These are phyloP conservation scores for Zymoseptoria pseudotritici DNA, from an alignment of 2,329 filamentous ascomycete species.

Conservation along the genomic window DNA sequence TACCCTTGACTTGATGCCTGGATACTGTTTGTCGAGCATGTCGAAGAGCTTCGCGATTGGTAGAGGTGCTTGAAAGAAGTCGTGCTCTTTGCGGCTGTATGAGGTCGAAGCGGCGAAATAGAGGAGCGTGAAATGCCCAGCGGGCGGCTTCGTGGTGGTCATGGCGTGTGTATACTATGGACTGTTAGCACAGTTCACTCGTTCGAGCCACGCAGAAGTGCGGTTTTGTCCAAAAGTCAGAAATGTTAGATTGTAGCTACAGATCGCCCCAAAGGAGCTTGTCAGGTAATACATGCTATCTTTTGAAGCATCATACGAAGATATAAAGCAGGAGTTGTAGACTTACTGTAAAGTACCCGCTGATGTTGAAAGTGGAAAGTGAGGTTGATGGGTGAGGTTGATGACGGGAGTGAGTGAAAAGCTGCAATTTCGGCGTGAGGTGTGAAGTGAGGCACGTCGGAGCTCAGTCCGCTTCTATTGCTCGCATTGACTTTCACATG, in stretches of 20 bases:
- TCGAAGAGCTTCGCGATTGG: constrained; percentile 55
- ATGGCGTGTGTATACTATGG: constrained; percentile 20
- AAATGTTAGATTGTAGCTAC: constrained; percentile 21
- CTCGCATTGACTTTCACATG: neutral
- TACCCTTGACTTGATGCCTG: constrained; percentile 61
- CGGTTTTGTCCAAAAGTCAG: constrained; percentile 1
- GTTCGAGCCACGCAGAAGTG: neutral
- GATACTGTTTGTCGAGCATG: constrained; percentile 61
- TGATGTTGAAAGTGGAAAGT: neutral
- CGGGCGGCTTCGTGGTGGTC: constrained; percentile 42
- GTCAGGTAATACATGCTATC: constrained; percentile 46
- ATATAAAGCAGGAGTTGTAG: neutral
- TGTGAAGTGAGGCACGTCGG: neutral
- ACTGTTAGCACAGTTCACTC: neutral
- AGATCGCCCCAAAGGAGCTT: constrained; percentile 17
- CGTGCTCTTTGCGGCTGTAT: constrained; percentile 60
- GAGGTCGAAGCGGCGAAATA: constrained; percentile 74
- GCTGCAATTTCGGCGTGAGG: neutral
- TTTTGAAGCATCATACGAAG: constrained; percentile 27
- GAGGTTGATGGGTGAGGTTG: neutral
- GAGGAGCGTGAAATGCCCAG: constrained; percentile 67
- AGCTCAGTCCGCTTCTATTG: neutral
- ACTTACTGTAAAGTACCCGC: neutral
- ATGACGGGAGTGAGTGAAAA: neutral
- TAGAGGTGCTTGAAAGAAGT: constrained; percentile 60